These are phyloP conservation scores for Salvia miltiorrhiza DNA, from an alignment of 257 asterid genomes.

Conservation along the genomic window DNA sequence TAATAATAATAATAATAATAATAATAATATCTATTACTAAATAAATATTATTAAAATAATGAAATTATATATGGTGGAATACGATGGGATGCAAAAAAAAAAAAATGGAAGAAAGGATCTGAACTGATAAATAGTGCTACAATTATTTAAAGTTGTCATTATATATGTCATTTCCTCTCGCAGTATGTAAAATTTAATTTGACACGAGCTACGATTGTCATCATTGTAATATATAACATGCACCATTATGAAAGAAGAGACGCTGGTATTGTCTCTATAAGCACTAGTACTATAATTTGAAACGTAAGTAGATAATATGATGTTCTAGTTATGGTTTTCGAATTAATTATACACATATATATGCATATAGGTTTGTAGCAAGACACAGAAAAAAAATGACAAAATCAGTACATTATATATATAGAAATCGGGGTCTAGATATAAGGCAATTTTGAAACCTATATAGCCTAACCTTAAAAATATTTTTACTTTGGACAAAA, in stretches of 20 bases:
- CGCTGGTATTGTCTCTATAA: not conserved
- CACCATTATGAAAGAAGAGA: not conserved
- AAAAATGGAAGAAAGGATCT: too few relatives aligned
- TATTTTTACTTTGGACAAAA: conserved; percentile 9
- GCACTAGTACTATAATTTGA: not conserved
- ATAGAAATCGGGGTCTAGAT: not conserved
- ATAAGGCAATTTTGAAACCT: conserved; percentile 14
- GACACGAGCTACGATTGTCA: too few relatives aligned
- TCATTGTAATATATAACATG: too few relatives aligned
- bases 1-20: too few relatives aligned
- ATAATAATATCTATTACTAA: too few relatives aligned
- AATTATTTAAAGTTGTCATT: not conserved
- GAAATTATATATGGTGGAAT: too few relatives aligned
- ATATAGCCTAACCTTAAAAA: conserved; percentile 17
- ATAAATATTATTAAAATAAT: too few relatives aligned
- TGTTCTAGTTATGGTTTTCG: not conserved
- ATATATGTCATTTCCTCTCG: too few relatives aligned
- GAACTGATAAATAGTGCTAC: not conserved
- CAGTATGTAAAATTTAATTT: too few relatives aligned
- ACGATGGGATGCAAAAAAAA: too few relatives aligned
- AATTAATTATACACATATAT: not conserved
- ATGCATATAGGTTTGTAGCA: not conserved
- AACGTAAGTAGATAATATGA: not conserved
- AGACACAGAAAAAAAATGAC: not conserved
- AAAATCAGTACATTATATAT: not conserved